Percentiles rank a stretch among this genome's conserved stretches.
phyloP scores from a whole-genome alignment of 305 asterid genomes.

The Rubia peregrina region DNA sequence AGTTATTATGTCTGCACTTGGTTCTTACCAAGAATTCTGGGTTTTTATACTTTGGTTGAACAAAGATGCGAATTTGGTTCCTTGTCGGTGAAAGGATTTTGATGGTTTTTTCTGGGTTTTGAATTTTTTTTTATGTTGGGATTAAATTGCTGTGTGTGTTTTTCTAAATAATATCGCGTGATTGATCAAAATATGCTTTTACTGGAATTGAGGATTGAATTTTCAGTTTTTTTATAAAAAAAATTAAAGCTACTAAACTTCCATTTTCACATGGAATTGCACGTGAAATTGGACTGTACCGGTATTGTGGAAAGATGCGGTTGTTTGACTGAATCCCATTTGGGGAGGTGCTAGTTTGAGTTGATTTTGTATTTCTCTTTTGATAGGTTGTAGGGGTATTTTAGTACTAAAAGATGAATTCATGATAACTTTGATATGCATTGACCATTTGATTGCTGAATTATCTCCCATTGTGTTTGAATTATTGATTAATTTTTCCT shows the following conservation, averaged over 20 bases:
- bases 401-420: conserved; percentile 3
- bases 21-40: conserved; percentile 4
- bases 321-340: background rate
- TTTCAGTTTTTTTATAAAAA: background rate
- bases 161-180: background rate
- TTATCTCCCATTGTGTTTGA: background rate
- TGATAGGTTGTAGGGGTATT: conserved; percentile 7
- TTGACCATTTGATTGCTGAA: conserved; percentile 14
- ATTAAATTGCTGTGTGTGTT: background rate
- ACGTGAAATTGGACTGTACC: background rate
- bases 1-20: background rate
- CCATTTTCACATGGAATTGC: background rate
- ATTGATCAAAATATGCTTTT: background rate
- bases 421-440: conserved; percentile 7
- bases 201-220: background rate
- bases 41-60: background rate
- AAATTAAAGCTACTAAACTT: background rate
- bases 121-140: background rate
- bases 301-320: background rate
- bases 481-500: background rate
- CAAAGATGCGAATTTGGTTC: conserved; percentile 4
- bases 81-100: background rate
- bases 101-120: background rate
- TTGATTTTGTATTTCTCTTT: background rate
- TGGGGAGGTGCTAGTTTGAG: background rate